A percentile compares a stretch with the other conserved stretches of the same genome.
These are phyloP conservation scores for Gaultheria prostrata DNA, from an alignment of 148 eudicot species.

Conservation along the genomic window DNA sequence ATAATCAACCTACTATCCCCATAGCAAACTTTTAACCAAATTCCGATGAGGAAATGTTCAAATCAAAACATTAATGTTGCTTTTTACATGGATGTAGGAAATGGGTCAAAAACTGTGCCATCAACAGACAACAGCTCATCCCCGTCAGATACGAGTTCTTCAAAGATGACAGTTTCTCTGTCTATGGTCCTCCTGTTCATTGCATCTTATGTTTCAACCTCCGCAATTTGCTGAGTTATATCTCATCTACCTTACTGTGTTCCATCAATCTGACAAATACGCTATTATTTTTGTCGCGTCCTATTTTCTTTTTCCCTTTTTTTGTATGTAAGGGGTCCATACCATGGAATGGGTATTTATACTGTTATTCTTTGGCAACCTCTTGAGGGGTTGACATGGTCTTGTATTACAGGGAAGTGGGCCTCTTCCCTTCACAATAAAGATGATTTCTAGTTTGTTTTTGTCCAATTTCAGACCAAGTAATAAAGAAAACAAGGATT, in stretches of 20 bases:
- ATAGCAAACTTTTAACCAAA: not conserved
- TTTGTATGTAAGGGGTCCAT: not conserved
- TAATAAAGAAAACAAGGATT: not conserved
- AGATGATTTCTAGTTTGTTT: not conserved
- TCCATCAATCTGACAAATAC: not conserved
- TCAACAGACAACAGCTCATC: conserved; percentile 33
- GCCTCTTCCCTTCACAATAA: conserved; percentile 4
- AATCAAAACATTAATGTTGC: not conserved
- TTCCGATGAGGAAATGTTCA: too few species aligned
- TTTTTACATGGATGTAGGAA: conserved; percentile 19
- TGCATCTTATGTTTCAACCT: conserved; percentile 28
- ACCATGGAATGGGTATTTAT: not conserved
- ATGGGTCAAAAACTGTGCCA: conserved; percentile 29
- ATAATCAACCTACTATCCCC: not conserved
- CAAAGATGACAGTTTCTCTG: conserved; percentile 25
- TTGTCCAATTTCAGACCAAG: conserved; percentile 2
- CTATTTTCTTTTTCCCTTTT: not conserved
- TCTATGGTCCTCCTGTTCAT: conserved; percentile 24
- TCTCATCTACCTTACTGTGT: not conserved
- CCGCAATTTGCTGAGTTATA: conserved; percentile 13
- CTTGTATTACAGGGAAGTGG: conserved; percentile 4
- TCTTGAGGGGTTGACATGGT: not conserved
- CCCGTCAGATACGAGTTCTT: conserved; percentile 26
- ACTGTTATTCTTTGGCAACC: conserved; percentile 10
- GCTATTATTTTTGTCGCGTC: not conserved